These are phyloP conservation scores for Durotheca rogersii DNA, from an alignment of 495 filamentous ascomycete species.

Conservation along the genomic window DNA sequence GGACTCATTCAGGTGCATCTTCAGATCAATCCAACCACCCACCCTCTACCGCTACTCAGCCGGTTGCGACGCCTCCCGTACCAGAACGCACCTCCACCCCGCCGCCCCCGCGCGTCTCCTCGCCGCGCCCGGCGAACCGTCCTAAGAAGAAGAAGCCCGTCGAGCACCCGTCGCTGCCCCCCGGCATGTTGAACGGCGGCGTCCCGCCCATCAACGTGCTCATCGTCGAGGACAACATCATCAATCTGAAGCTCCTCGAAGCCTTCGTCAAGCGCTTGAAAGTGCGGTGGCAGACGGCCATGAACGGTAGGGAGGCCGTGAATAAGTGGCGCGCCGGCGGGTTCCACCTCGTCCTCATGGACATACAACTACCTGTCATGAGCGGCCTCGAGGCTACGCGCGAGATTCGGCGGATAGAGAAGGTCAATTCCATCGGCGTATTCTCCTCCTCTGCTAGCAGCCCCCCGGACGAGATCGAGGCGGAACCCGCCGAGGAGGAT, in stretches of 20 bases:
- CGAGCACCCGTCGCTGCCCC: constrained; percentile 53
- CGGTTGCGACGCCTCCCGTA: constrained; percentile 35
- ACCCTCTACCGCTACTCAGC: constrained; percentile 21
- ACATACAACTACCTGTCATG: constrained; percentile 98
- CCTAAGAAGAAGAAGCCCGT: constrained; percentile 56
- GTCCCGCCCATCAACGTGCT: constrained; percentile 97
- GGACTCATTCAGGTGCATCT: constrained; percentile 56
- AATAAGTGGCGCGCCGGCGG: constrained; percentile 89
- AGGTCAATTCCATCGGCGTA: constrained; percentile 85
- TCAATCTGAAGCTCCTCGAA: constrained; percentile 90
- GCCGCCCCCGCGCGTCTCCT: constrained; percentile 61
- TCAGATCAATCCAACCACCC: constrained; percentile 44
- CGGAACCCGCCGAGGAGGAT: constrained; percentile 58
- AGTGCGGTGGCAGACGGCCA: constrained; percentile 96
- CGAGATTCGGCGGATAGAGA: constrained; percentile 88
- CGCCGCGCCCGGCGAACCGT: constrained; percentile 51
- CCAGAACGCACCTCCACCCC: constrained; percentile 47
- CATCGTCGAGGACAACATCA: constrained; percentile 98
- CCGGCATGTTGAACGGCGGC: constrained; percentile 74
- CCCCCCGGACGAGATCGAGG: constrained; percentile 39
- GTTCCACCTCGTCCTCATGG: constrained; percentile 98
- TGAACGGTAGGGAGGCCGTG: constrained; percentile 91
- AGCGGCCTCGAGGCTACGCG: constrained; percentile 94
- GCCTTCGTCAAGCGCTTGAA: constrained; percentile 96
- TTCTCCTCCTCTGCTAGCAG: constrained; percentile 58